phyloP scores from a whole-genome alignment of 1,139 yeast genomes.

The Blastobotrys indianensis region DNA sequence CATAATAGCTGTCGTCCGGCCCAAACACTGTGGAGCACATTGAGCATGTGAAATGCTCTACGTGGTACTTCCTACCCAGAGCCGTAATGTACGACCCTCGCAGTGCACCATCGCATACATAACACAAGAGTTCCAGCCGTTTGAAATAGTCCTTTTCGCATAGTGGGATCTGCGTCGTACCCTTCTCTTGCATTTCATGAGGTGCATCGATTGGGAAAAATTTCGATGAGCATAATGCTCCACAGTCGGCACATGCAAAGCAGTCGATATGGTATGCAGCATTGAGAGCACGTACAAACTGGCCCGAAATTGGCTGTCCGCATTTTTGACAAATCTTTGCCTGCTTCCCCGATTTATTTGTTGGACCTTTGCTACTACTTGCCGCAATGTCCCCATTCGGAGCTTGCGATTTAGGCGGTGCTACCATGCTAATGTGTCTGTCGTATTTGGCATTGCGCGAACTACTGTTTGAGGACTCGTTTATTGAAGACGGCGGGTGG shows the following conservation, averaged over 20 bases:
- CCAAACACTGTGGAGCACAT: conserved; percentile 86
- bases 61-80: conserved; percentile 83
- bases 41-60: conserved; percentile 91
- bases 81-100: conserved; percentile 95
- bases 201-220: conserved; percentile 51
- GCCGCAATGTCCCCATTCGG: neutral
- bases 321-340: conserved; percentile 53
- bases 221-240: conserved; percentile 63
- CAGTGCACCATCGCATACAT: conserved; percentile 75
- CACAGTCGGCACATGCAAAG: conserved; percentile 80
- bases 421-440: conserved; percentile 5
- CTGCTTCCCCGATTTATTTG: conserved; percentile 11
- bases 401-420: neutral
- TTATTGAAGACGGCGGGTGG: neutral
- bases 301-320: conserved; percentile 63
- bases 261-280: conserved; percentile 81
- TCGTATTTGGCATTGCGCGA: neutral
- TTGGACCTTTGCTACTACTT: neutral
- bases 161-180: conserved; percentile 59
- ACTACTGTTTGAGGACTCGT: neutral
- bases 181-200: conserved; percentile 26
- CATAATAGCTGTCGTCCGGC: conserved; percentile 87
- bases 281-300: conserved; percentile 78
- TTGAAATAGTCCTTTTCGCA: conserved; percentile 93
- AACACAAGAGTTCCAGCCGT: conserved; percentile 75